These are phyloP conservation scores for Phytophthora agathidicida DNA, from an alignment of 352 stramenopile genomes.

Conservation along the genomic window DNA sequence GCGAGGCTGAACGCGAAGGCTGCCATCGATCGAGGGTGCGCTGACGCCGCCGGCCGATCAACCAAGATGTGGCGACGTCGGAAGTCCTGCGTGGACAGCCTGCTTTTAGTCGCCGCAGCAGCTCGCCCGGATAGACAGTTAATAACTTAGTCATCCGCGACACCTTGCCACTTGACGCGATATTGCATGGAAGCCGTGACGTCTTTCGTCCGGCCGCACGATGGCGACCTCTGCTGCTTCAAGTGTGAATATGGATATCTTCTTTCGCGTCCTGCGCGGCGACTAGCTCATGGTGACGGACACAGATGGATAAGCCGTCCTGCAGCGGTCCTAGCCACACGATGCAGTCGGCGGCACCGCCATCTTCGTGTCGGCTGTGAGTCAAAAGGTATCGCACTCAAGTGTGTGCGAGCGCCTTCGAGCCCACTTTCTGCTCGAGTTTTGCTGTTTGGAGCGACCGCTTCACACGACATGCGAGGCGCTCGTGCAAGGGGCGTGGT, in stretches of 20 bases:
- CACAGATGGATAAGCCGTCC: slow-evolving; percentile 14
- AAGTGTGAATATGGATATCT: too few relatives aligned
- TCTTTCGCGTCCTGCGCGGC: slow-evolving; percentile 25
- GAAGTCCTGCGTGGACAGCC: slow-evolving; percentile 24
- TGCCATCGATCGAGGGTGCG: not conserved
- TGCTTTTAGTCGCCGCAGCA: slow-evolving; percentile 14
- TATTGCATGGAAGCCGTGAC: not conserved
- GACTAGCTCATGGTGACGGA: slow-evolving; percentile 16
- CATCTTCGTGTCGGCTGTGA: slow-evolving; percentile 4
- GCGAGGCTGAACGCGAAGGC: not conserved
- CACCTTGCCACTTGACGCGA: slow-evolving; percentile 6
- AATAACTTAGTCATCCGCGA: not conserved
- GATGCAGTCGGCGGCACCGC: slow-evolving; percentile 13
- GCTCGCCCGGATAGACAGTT: not conserved
- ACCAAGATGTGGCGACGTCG: slow-evolving; percentile 15
- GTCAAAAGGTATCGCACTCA: slow-evolving; percentile 29
- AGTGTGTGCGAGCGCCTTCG: slow-evolving; percentile 8
- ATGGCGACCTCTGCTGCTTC: not conserved
- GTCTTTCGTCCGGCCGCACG: not conserved
- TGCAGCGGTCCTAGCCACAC: slow-evolving; percentile 9
- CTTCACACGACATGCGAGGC: not conserved
- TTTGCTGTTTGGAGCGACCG: slow-evolving; percentile 17
- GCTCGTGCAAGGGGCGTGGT: not conserved
- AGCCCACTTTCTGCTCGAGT: slow-evolving; percentile 21
- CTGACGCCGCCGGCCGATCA: not conserved